Percentiles rank a stretch among this genome's conserved stretches.
phyloP scores from a whole-genome alignment of 129 eudicot species.

The Centella asiatica region DNA sequence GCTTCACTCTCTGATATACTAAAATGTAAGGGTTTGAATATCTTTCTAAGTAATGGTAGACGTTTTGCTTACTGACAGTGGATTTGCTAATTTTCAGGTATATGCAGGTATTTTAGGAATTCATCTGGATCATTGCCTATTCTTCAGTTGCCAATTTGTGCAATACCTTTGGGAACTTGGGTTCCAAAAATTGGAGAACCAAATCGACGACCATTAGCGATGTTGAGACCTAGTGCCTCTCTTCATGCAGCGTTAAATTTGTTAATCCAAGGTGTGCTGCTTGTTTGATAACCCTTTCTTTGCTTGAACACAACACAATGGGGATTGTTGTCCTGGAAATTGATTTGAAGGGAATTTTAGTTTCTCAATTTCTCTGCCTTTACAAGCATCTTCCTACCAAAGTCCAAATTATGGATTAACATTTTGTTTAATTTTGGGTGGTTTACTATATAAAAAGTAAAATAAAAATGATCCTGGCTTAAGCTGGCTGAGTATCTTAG shows the following conservation, averaged over 20 bases:
- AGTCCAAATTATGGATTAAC: background rate
- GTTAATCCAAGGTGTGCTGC: constrained; percentile 64
- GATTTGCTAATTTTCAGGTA: constrained; percentile 46
- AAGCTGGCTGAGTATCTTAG: background rate
- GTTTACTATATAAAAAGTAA: no score
- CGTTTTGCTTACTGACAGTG: constrained; percentile 17
- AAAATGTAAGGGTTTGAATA: constrained; percentile 16
- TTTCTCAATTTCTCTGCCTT: background rate
- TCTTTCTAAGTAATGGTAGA: background rate
- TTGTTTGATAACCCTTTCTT: background rate
- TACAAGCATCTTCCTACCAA: no score
- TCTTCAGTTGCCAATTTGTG: constrained; percentile 59
- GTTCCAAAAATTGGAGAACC: constrained; percentile 79
- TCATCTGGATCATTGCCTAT: constrained; percentile 62
- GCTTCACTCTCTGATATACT: constrained; percentile 76
- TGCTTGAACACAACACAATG: background rate
- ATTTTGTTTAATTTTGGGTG: background rate
- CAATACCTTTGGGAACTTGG: constrained; percentile 83
- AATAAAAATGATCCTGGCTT: background rate
- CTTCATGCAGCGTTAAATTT: constrained; percentile 64
- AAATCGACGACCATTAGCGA: constrained; percentile 51
- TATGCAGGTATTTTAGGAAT: constrained; percentile 75
- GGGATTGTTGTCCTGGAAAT: background rate
- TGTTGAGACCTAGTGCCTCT: constrained; percentile 67
- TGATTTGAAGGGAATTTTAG: background rate